Conservation (phyloP, 208 protist species). For the Trypanosoma vivax region DNA sequence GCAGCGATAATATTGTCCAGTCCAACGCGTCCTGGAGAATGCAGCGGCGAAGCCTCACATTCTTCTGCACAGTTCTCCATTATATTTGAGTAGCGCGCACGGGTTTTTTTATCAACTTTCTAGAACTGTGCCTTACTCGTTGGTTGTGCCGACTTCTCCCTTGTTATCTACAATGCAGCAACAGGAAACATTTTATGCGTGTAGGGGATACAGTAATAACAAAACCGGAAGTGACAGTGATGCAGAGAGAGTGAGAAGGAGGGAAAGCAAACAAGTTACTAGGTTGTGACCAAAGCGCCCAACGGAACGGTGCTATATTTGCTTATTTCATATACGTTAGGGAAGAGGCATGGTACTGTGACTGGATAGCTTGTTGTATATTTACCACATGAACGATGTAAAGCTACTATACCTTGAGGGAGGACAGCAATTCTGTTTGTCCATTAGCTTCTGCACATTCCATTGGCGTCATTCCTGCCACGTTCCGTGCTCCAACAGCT, state of each 20-base stretch:
- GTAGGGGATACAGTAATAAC: no score
- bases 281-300: no score
- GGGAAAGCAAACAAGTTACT: no score
- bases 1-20: constrained; percentile 5
- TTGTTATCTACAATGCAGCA: not conserved
- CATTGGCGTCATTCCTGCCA: constrained; percentile 44
- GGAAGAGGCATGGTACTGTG: no score
- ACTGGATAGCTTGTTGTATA: not conserved
- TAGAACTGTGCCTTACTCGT: not conserved
- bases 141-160: not conserved
- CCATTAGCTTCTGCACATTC: constrained; percentile 42
- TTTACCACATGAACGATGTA: no score
- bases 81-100: not conserved
- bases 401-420: constrained; percentile 1
- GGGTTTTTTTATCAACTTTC: no score
- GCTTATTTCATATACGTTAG: no score
- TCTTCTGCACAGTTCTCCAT: not conserved
- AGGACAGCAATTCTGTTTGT: constrained; percentile 29
- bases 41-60: not conserved
- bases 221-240: no score
- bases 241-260: no score
- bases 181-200: no score
- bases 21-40: not conserved
- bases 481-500: constrained; percentile 42
- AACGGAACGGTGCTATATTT: no score